Conservation (phyloP, 176 grass and related monocot species). For the Oryza meyeriana region DNA sequence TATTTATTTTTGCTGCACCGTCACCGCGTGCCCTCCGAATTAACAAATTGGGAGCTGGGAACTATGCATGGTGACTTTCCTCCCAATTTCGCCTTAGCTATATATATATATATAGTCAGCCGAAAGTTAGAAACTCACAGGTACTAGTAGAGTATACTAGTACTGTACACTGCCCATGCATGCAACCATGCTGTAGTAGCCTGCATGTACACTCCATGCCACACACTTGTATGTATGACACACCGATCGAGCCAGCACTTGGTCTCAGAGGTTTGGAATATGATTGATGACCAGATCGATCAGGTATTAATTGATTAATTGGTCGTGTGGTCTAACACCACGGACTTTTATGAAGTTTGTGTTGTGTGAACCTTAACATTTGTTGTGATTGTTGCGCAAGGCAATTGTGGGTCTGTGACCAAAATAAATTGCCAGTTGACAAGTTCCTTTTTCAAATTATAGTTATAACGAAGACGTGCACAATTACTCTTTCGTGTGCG, state of each 20-base stretch:
- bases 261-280: background rate
- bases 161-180: background rate
- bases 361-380: background rate
- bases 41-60: background rate
- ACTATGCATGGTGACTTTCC: background rate
- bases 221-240: background rate
- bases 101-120: background rate
- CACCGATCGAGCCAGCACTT: background rate
- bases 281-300: background rate
- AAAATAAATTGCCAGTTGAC: background rate
- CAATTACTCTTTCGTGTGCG: background rate
- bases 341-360: background rate
- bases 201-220: background rate
- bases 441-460: background rate
- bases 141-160: background rate
- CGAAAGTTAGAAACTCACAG: background rate
- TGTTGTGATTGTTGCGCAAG: background rate
- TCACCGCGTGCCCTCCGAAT: slow-evolving; percentile 11
- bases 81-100: background rate
- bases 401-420: background rate
- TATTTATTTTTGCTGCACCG: background rate
- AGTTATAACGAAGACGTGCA: background rate
- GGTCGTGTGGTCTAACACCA: background rate
- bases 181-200: slow-evolving; percentile 5
- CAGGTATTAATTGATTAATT: background rate